Base-by-base conservation (phyloP, 768 basidiomycete genomes). In the Tricholoma sp. region DNA sequence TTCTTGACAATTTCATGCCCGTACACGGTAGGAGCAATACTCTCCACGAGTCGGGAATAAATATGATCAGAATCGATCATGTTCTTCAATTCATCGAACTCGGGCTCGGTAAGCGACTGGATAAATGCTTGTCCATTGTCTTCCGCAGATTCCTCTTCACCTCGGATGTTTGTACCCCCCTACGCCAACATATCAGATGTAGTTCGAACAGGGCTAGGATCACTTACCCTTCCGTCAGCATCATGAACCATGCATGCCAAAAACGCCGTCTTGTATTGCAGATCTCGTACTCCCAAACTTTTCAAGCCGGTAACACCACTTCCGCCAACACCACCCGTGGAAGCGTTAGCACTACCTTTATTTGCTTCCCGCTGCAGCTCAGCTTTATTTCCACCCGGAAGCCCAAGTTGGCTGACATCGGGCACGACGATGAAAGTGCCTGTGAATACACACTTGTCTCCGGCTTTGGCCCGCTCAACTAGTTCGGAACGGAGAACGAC, bases 1-100 rank as follows among this genome's bases (percentile, higher is more conserved):
- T 99, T 99, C 78, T 99, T 98, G 64, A 98, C 95, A 52, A 98
- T 95, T 67, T 99, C 97, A 68, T 98, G 97, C 1, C 97, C 97
- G 65, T 98, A 98, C 1, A 99, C 96, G 0, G 97, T 98, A 2
- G 97, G 97, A 0, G 97, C 97, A 59, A 98, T 96, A 66, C 91
- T 94, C 66, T 89, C 85, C 21, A 98, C 96, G 4, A 98, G 77
- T 7, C 96, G 85, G 22, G 89, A 85, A 70, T 98, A 99, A 63
- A 99, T 98, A 69, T 96, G 88, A 52, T 95, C 92, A 0, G 88
- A 86, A 64, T 95, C 83, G 63, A 98, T 91, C 97, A 98, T 99
- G 35, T 80, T 80, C 69, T 86, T 90, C 55, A 99, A 84, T 69
- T 98, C 95, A 57, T 98, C 94, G 60, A 96, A 89, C 69, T 99